A percentile compares a stretch with the other conserved stretches of the same genome.
Evolutionary conservation across 2,329 filamentous ascomycete genomes (phyloP).

Genomic region (Neurospora crassa): DNA sequence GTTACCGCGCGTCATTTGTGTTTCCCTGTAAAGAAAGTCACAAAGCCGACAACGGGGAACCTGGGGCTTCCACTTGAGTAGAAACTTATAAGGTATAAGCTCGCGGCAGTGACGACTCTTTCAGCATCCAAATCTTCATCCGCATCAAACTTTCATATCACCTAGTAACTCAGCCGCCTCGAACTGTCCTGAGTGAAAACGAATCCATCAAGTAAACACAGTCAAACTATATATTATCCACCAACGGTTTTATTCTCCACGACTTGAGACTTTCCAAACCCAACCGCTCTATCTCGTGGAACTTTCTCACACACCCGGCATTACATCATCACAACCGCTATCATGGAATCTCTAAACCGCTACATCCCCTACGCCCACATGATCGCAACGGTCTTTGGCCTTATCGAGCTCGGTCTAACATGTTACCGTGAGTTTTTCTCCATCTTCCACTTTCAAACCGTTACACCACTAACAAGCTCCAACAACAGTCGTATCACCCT

Average conservation of each 20-base stretch:
- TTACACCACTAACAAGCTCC: conserved; percentile 1
- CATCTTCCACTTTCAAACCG: neutral
- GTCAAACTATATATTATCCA: neutral
- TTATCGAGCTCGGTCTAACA: conserved; percentile 67
- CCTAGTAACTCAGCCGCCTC: neutral
- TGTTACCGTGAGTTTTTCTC: conserved; percentile 49
- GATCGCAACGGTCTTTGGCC: conserved; percentile 55
- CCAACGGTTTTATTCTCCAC: neutral
- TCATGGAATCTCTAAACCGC: conserved; percentile 31
- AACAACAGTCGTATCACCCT: conserved; percentile 41
- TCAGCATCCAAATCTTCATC: neutral
- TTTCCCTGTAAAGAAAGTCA: neutral
- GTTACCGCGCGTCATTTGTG: neutral
- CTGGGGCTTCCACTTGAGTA: neutral
- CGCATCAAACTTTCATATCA: neutral
- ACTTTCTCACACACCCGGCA: neutral
- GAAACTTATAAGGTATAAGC: neutral
- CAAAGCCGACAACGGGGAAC: neutral
- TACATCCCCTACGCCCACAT: conserved; percentile 56
- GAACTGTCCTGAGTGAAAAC: neutral
- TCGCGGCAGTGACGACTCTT: neutral
- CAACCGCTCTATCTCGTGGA: neutral
- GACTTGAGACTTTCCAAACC: neutral
- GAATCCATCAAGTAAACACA: neutral
- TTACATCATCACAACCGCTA: neutral